Conservation (phyloP, 1,284 basidiomycete genomes). For the Apiotrichum brassicae region DNA sequence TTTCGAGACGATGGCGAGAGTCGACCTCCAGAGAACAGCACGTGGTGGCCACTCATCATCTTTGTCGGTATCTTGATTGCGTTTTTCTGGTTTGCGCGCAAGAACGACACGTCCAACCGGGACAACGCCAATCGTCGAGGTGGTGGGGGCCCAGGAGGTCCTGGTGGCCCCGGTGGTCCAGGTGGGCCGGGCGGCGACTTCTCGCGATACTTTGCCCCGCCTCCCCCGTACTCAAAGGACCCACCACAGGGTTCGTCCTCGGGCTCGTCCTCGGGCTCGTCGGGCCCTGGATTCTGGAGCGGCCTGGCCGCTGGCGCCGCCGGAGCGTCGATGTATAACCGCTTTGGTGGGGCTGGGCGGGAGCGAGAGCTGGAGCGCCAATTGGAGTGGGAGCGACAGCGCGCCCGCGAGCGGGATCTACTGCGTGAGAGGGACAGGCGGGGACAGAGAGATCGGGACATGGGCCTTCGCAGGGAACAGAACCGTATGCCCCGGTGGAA, state of each 20-base stretch:
- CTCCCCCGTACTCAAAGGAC: conserved; percentile 65
- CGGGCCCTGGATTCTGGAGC: conserved; percentile 73
- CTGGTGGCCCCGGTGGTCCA: conserved; percentile 39
- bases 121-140: background rate
- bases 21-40: background rate
- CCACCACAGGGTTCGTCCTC: conserved; percentile 8
- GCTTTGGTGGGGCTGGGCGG: background rate
- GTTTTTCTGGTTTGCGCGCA: background rate
- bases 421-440: background rate
- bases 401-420: background rate
- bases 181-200: conserved; percentile 13
- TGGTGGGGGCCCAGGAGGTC: conserved; percentile 24
- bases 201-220: conserved; percentile 48
- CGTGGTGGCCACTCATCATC: background rate
- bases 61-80: background rate
- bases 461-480: no score
- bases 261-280: background rate
- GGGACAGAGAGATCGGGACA: background rate
- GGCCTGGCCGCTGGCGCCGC: conserved; percentile 62
- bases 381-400: background rate
- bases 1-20: no score
- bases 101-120: background rate
- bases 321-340: conserved; percentile 52
- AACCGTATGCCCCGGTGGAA: background rate
- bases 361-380: background rate